A percentile compares a stretch with the other conserved stretches of the same genome.
Conservation (phyloP, 176 grass and related monocot genomes). For the Triticum urartu region DNA sequence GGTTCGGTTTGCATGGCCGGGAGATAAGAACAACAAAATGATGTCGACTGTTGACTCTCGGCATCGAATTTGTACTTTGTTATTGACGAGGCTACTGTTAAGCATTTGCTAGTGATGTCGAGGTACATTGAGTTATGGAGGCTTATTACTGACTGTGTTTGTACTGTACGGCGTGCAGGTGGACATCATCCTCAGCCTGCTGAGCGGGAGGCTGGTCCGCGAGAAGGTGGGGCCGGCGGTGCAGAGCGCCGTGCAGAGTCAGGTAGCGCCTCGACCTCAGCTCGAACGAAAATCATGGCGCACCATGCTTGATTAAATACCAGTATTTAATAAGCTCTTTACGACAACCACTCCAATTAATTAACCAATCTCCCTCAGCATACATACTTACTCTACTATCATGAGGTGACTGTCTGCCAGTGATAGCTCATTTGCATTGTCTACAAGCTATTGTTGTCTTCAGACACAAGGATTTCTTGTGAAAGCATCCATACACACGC, state of each 20-base stretch:
- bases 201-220: constrained; percentile 72
- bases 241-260: constrained; percentile 72
- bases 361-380: neutral
- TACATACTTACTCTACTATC: neutral
- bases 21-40: no score
- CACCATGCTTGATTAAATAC: neutral
- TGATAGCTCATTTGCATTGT: neutral
- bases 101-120: neutral
- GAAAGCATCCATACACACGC: neutral
- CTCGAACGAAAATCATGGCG: constrained; percentile 12
- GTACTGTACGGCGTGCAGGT: constrained; percentile 39
- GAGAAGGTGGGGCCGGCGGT: constrained; percentile 77
- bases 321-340: neutral
- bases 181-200: constrained; percentile 73
- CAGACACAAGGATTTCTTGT: neutral
- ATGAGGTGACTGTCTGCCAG: neutral
- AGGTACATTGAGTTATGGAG: neutral
- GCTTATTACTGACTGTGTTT: neutral
- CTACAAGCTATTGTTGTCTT: constrained; percentile 1
- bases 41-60: no score
- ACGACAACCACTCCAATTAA: neutral
- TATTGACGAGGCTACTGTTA: neutral
- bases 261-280: constrained; percentile 49
- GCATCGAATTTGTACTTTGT: neutral
- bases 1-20: constrained; percentile 33